Conservation (phyloP, 768 basidiomycete genomes). For the Termitomyces sp. region DNA sequence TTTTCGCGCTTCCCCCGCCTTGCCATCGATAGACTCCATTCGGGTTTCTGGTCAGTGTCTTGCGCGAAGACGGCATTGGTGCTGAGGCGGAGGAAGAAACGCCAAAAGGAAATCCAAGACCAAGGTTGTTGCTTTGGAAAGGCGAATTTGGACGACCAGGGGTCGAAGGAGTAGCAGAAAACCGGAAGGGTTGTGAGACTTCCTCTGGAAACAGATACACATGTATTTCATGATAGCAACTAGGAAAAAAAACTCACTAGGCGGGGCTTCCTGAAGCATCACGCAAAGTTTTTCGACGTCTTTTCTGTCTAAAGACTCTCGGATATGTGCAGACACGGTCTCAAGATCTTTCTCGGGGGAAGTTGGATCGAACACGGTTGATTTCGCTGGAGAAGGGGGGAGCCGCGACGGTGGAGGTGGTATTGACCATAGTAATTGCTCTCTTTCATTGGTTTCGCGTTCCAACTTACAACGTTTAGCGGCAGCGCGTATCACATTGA, state of each 20-base stretch:
- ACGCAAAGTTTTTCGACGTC: slow-evolving; percentile 9
- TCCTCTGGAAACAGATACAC: slow-evolving; percentile 21
- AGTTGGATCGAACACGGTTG: slow-evolving; percentile 14
- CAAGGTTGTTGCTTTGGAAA: slow-evolving; percentile 18
- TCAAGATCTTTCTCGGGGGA: slow-evolving; percentile 45
- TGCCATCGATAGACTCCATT: slow-evolving; percentile 74
- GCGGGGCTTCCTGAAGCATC: slow-evolving; percentile 49
- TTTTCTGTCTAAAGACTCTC: slow-evolving; percentile 7
- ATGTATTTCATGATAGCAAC: slow-evolving; percentile 3
- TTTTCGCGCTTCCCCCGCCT: slow-evolving; percentile 72
- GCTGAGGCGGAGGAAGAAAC: slow-evolving; percentile 11
- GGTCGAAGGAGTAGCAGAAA: slow-evolving; percentile 45
- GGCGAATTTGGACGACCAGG: slow-evolving; percentile 38
- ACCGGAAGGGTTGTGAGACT: slow-evolving; percentile 58
- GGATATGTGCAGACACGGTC: slow-evolving; percentile 19
- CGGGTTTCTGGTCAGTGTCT: slow-evolving; percentile 63
- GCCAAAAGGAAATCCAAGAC: slow-evolving; percentile 19
- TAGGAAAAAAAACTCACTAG: slow-evolving; percentile 31
- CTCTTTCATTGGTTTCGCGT: slow-evolving; percentile 13
- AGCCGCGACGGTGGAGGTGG: slow-evolving; percentile 11
- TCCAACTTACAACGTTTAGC: slow-evolving; percentile 16
- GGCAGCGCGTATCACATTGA: background rate
- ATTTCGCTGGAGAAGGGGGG: background rate
- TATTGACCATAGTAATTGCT: background rate
- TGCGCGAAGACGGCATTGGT: slow-evolving; percentile 40